Conservation (phyloP, 2,329 filamentous ascomycete genomes). For the Aspergillus pseudoterreus region DNA sequence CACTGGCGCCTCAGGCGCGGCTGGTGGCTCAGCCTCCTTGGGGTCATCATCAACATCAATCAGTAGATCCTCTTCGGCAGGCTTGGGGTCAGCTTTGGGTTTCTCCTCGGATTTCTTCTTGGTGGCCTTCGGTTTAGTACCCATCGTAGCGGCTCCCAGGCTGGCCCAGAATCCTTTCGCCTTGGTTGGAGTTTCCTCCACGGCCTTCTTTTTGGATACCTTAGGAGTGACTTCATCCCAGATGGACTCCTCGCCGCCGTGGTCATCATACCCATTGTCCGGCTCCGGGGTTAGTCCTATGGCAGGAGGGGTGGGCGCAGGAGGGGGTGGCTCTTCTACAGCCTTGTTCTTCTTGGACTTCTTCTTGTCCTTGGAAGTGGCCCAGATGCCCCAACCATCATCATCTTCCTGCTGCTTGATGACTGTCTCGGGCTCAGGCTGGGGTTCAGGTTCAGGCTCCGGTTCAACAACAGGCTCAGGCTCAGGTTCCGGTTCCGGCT, state of each 20-base stretch:
- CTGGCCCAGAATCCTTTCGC: constrained; percentile 43
- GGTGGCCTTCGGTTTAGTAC: constrained; percentile 33
- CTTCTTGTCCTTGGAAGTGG: constrained; percentile 45
- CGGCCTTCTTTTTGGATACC: constrained; percentile 33
- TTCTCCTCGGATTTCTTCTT: constrained; percentile 48
- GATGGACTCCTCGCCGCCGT: constrained; percentile 30
- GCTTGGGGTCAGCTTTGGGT: constrained; percentile 32
- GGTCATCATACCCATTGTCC: constrained; percentile 18
- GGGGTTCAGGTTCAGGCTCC: constrained; percentile 23
- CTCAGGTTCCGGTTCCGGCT: constrained; percentile 20
- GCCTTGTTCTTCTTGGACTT: constrained; percentile 46
- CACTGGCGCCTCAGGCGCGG: constrained; percentile 32
- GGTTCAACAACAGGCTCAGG: constrained; percentile 25
- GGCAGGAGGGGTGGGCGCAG: constrained; percentile 46
- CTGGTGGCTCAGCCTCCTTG: constrained; percentile 28
- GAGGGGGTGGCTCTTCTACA: constrained; percentile 43
- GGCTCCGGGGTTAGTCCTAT: constrained; percentile 42
- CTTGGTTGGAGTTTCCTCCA: constrained; percentile 37
- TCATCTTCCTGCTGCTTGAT: constrained; percentile 22
- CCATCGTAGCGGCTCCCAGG: constrained; percentile 36
- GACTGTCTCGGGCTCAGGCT: constrained; percentile 29
- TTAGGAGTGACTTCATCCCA: constrained; percentile 40
- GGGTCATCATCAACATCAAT: constrained; percentile 35
- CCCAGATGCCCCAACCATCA: constrained; percentile 34
- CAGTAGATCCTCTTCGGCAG: constrained; percentile 23